A percentile compares a stretch with the other conserved stretches of the same genome.
phyloP scores from a whole-genome alignment of 139 green algal species.

The Nannochloris sp. region DNA sequence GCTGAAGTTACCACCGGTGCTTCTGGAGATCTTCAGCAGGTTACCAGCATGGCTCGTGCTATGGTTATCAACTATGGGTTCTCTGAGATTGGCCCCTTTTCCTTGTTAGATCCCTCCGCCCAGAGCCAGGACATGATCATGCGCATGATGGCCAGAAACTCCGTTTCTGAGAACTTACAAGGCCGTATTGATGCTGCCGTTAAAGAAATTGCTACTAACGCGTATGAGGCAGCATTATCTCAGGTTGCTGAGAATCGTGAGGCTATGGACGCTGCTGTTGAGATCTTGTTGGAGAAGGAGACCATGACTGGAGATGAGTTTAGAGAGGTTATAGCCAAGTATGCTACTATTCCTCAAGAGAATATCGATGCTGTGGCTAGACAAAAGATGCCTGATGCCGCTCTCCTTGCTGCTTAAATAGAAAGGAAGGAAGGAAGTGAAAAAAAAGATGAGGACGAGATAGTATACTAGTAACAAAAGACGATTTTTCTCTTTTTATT shows the following conservation, averaged over 20 bases:
- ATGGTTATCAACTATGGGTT: conserved; percentile 99
- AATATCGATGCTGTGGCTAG: conserved; percentile 48
- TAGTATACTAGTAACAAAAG: too few relatives aligned
- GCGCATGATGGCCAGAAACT: conserved; percentile 98
- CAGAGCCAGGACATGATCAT: conserved; percentile 92
- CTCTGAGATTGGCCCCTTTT: conserved; percentile 94
- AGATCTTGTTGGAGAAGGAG: conserved; percentile 94
- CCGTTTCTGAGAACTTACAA: conserved; percentile 92
- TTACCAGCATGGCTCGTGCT: conserved; percentile 80
- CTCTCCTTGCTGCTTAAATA: conserved; percentile 13
- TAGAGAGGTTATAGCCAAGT: conserved; percentile 69
- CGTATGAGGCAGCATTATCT: conserved; percentile 61
- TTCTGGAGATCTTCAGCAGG: conserved; percentile 69
- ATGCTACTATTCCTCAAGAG: conserved; percentile 74
- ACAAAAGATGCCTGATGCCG: conserved; percentile 19
- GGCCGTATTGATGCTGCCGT: conserved; percentile 85
- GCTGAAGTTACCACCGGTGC: conserved; percentile 93
- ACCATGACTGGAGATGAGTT: conserved; percentile 93
- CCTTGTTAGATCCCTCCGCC: conserved; percentile 78
- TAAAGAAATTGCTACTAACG: conserved; percentile 75
- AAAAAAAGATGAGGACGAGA: too few relatives aligned
- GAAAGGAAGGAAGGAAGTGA: too few relatives aligned
- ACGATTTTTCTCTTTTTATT: too few relatives aligned
- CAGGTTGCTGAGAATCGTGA: conserved; percentile 85
- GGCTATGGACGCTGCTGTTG: conserved; percentile 89